Percentiles rank a stretch among this genome's conserved stretches.
phyloP scores from a whole-genome alignment of 106 monocot species.

The Triglochin maritima region DNA sequence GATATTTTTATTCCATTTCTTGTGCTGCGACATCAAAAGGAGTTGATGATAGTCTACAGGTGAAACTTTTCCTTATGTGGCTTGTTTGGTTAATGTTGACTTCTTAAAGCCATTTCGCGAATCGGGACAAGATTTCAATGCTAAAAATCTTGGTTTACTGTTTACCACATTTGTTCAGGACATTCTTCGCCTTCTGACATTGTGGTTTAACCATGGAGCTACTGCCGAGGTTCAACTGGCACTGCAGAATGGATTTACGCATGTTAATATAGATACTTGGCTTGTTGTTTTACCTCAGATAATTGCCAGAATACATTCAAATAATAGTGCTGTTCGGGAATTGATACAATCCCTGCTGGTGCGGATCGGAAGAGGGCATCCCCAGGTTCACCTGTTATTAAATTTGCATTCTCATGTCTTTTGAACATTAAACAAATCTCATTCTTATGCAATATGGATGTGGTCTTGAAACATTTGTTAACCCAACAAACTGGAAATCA shows the following conservation, averaged over 20 bases:
- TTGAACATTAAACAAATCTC: not conserved
- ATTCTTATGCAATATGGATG: too few species aligned
- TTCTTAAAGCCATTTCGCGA: too few species aligned
- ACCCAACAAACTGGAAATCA: too few species aligned
- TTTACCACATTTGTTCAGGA: slow-evolving; percentile 35
- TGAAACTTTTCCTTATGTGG: slow-evolving; percentile 5
- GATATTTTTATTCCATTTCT: slow-evolving; percentile 93
- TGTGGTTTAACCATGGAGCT: slow-evolving; percentile 98
- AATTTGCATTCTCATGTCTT: not conserved
- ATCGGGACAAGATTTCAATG: not conserved
- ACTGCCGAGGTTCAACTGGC: slow-evolving; percentile 91
- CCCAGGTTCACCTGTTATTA: slow-evolving; percentile 47
- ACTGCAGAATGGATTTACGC: slow-evolving; percentile 83
- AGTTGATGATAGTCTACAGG: slow-evolving; percentile 97
- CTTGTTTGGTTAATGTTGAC: not conserved
- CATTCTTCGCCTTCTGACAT: slow-evolving; percentile 92
- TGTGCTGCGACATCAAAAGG: slow-evolving; percentile 92
- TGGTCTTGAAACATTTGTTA: too few species aligned
- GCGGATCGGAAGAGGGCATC: slow-evolving; percentile 84
- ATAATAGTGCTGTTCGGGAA: slow-evolving; percentile 85
- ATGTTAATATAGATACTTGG: slow-evolving; percentile 99
- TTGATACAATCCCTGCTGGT: slow-evolving; percentile 89
- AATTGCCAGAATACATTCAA: slow-evolving; percentile 98
- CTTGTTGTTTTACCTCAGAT: slow-evolving; percentile 96
- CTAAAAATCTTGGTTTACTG: not conserved